A percentile compares a stretch with the other conserved stretches of the same genome.
Evolutionary conservation across 2,329 filamentous ascomycete genomes (phyloP).

Genomic region (Pseudogymnoascus destructans): DNA sequence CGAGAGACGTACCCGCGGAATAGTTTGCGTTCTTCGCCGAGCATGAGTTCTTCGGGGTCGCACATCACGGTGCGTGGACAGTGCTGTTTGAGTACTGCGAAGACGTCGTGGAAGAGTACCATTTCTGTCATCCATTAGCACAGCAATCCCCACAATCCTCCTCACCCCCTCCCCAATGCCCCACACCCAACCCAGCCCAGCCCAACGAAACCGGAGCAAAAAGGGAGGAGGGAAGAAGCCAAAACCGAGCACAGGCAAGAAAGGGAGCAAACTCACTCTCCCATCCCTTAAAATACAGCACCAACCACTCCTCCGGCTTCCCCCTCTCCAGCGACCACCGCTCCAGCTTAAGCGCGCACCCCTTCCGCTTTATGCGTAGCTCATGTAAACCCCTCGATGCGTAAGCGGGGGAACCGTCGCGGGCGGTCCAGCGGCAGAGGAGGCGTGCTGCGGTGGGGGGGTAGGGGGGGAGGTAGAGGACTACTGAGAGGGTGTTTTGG

Average conservation of each 20-base stretch:
- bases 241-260: too few relatives aligned
- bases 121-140: slow-evolving; percentile 33
- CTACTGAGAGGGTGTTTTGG: slow-evolving; percentile 40
- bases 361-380: slow-evolving; percentile 38
- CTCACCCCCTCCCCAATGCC: too few relatives aligned
- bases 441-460: slow-evolving; percentile 25
- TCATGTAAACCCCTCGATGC: slow-evolving; percentile 41
- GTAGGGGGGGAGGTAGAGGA: slow-evolving; percentile 35
- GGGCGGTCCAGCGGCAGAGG: slow-evolving; percentile 25
- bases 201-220: background rate
- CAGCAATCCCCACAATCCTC: background rate
- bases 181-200: too few relatives aligned
- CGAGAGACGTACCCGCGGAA: slow-evolving; percentile 45
- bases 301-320: slow-evolving; percentile 39
- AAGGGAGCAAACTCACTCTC: slow-evolving; percentile 34
- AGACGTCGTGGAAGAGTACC: slow-evolving; percentile 45
- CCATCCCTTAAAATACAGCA: slow-evolving; percentile 44
- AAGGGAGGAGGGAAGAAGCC: too few relatives aligned
- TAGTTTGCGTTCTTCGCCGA: slow-evolving; percentile 36
- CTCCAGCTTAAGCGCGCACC: slow-evolving; percentile 36
- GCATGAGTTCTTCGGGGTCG: slow-evolving; percentile 33
- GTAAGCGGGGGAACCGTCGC: slow-evolving; percentile 27
- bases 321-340: slow-evolving; percentile 36
- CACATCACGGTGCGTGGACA: slow-evolving; percentile 34
- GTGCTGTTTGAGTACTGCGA: slow-evolving; percentile 42